phyloP scores from a whole-genome alignment of 2,329 filamentous ascomycete species.

The Aspergillus sclerotialis region DNA sequence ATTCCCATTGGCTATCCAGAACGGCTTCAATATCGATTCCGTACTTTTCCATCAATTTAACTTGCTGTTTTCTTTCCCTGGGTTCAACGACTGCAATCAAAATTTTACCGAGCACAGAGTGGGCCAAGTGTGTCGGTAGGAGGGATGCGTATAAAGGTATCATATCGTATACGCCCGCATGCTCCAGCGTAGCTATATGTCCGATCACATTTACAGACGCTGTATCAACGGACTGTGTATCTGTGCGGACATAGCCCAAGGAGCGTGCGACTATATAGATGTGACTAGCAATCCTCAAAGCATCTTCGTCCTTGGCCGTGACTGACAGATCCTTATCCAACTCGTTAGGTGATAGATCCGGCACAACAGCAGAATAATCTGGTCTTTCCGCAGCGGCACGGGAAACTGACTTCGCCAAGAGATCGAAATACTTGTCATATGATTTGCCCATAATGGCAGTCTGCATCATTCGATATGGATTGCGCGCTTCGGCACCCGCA shows the following conservation, averaged over 20 bases:
- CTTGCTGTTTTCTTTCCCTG: slow-evolving; percentile 58
- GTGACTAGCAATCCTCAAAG: slow-evolving; percentile 63
- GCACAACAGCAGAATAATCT: slow-evolving; percentile 26
- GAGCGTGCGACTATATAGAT: slow-evolving; percentile 59
- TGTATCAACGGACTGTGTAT: slow-evolving; percentile 58
- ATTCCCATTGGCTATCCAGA: slow-evolving; percentile 59
- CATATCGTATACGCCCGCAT: slow-evolving; percentile 65
- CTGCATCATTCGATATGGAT: slow-evolving; percentile 40
- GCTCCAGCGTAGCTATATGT: slow-evolving; percentile 73
- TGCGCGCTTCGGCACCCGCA: slow-evolving; percentile 33
- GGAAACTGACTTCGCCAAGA: slow-evolving; percentile 35
- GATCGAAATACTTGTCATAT: slow-evolving; percentile 35
- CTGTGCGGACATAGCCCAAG: slow-evolving; percentile 44
- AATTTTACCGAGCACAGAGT: slow-evolving; percentile 67
- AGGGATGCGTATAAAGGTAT: slow-evolving; percentile 86
- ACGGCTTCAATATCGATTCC: slow-evolving; percentile 67
- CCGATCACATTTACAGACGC: slow-evolving; percentile 57
- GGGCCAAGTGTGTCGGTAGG: slow-evolving; percentile 57
- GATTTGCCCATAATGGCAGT: slow-evolving; percentile 36
- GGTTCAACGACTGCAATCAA: slow-evolving; percentile 64
- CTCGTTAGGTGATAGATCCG: slow-evolving; percentile 40
- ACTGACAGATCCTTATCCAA: slow-evolving; percentile 44
- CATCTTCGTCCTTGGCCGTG: slow-evolving; percentile 45
- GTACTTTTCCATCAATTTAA: slow-evolving; percentile 69
- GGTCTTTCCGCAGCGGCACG: slow-evolving; percentile 21